Percentiles rank a stretch among this genome's conserved stretches.
phyloP scores from a whole-genome alignment of 1,284 basidiomycete genomes.

The Cryptococcus maquisensis region DNA sequence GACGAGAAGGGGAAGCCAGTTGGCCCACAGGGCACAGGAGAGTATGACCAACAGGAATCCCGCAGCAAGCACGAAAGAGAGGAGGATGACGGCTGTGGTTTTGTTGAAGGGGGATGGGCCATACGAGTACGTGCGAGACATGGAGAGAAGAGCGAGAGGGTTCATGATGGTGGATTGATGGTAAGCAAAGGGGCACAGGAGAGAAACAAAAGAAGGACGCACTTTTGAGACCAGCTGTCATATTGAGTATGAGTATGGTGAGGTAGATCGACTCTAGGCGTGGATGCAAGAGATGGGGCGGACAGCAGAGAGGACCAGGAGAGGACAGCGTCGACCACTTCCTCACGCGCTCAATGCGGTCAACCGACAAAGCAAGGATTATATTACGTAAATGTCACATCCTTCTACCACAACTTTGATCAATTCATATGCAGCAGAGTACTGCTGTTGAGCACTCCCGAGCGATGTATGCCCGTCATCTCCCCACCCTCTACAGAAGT shows the following conservation, averaged over 20 bases:
- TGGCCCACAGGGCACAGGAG: slow-evolving; percentile 90
- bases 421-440: too few relatives aligned
- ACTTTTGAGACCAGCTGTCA: slow-evolving; percentile 44
- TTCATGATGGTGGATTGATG: neutral
- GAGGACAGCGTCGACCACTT: neutral
- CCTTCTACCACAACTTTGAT: too few relatives aligned
- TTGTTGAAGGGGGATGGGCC: neutral
- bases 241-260: slow-evolving; percentile 3
- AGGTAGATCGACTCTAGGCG: neutral
- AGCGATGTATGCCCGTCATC: too few relatives aligned
- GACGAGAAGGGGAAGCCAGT: slow-evolving; percentile 96
- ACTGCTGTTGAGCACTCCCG: too few relatives aligned
- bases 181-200: neutral
- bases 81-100: slow-evolving; percentile 74
- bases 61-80: slow-evolving; percentile 92
- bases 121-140: neutral
- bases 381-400: too few relatives aligned
- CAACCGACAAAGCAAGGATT: too few relatives aligned
- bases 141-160: neutral
- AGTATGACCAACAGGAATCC: slow-evolving; percentile 98
- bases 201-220: slow-evolving; percentile 9
- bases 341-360: too few relatives aligned
- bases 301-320: neutral
- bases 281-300: too few relatives aligned
- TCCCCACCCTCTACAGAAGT: too few relatives aligned